Conservation (phyloP, 2,329 filamentous ascomycete genomes). For the Fusarium burgessii region DNA sequence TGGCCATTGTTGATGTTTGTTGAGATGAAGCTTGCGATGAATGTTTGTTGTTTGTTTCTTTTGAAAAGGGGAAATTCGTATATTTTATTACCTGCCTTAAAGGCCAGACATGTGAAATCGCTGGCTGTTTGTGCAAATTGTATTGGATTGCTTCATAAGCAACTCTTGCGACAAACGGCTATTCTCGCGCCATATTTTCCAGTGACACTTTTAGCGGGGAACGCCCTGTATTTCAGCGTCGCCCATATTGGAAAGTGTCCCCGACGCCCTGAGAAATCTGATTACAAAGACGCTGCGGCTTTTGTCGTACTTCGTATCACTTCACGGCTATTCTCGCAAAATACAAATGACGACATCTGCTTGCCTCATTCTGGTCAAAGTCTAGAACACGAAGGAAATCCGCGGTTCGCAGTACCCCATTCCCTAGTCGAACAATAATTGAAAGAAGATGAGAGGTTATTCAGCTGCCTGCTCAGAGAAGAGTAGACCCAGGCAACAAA, state of each 20-base stretch:
- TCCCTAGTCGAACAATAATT: background rate
- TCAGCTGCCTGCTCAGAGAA: too few species aligned
- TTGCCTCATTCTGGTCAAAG: background rate
- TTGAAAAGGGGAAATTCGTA: too few species aligned
- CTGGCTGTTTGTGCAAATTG: background rate
- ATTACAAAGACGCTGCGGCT: background rate
- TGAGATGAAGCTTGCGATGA: background rate
- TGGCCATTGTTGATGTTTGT: conserved; percentile 12
- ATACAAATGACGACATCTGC: background rate
- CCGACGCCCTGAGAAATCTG: background rate
- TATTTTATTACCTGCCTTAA: background rate
- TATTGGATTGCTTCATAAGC: background rate
- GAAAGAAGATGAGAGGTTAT: too few species aligned
- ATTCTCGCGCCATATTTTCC: background rate
- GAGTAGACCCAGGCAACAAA: too few species aligned
- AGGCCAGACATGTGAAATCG: background rate
- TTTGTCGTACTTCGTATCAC: background rate
- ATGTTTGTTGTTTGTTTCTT: background rate
- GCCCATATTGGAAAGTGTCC: background rate
- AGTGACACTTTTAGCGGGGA: background rate
- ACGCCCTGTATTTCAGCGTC: background rate
- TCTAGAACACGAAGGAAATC: background rate
- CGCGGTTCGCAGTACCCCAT: background rate
- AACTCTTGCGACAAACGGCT: background rate
- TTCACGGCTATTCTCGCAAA: background rate